Conservation (phyloP, 2,329 filamentous ascomycete species). For the Sclerotinia borealis region DNA sequence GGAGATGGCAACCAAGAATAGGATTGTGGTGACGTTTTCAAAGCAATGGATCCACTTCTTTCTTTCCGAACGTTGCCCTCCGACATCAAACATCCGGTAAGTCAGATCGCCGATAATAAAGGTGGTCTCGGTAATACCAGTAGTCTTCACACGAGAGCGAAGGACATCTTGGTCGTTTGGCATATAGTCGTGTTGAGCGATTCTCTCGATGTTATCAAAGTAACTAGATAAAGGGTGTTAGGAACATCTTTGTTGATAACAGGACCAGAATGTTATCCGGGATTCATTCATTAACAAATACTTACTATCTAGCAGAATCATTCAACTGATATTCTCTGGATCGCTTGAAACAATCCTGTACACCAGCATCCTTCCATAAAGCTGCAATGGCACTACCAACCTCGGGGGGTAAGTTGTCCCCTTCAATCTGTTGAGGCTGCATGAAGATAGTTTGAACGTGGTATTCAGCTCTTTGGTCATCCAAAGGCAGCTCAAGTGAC, state of each 20-base stretch:
- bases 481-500: conserved; percentile 74
- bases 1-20: conserved; percentile 93
- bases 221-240: conserved; percentile 52
- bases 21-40: conserved; percentile 75
- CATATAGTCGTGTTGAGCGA: conserved; percentile 72
- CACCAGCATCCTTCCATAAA: conserved; percentile 78
- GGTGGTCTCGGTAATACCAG: conserved; percentile 91
- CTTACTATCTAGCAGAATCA: conserved; percentile 91
- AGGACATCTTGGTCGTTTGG: conserved; percentile 93
- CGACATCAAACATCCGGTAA: conserved; percentile 86
- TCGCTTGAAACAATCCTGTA: conserved; percentile 88
- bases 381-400: conserved; percentile 76
- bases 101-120: conserved; percentile 91
- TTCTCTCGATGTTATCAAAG: conserved; percentile 69
- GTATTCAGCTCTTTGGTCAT: conserved; percentile 45
- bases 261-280: background rate
- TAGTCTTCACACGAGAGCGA: conserved; percentile 84
- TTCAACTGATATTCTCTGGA: conserved; percentile 80
- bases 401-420: conserved; percentile 73
- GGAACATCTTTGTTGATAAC: background rate
- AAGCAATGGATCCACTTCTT: conserved; percentile 80
- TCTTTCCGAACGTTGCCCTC: conserved; percentile 66
- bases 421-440: conserved; percentile 57
- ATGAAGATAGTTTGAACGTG: conserved; percentile 36
- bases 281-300: conserved; percentile 17